These are phyloP conservation scores for Anisodus acutangulus DNA, from an alignment of 257 asterid species.

Conservation along the genomic window DNA sequence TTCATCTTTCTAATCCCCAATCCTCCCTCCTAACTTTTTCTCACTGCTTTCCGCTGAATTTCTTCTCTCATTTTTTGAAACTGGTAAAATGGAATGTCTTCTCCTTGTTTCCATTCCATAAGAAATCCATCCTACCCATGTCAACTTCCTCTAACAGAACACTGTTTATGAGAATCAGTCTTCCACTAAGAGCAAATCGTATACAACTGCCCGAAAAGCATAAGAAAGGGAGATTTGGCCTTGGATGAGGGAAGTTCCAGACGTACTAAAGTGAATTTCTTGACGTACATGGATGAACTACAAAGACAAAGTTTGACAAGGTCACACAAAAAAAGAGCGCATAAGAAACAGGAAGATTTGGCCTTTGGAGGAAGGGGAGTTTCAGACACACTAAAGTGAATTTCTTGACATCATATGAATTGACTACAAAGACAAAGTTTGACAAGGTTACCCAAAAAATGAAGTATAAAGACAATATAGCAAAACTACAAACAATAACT, in stretches of 20 bases:
- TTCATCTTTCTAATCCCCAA: neutral
- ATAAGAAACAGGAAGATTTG: neutral
- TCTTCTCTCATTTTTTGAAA: no score
- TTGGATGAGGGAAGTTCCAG: conserved; percentile 4
- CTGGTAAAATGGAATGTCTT: neutral
- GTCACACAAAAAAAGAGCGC: neutral
- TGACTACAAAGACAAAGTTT: neutral
- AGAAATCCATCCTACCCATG: neutral
- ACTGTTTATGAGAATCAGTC: neutral
- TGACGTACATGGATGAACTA: neutral
- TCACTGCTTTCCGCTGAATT: neutral
- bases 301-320: conserved; percentile 15
- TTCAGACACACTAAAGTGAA: neutral
- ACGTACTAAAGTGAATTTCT: neutral
- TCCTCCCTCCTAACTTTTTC: neutral
- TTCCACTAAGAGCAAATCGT: neutral
- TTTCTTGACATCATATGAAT: neutral
- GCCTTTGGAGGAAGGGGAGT: neutral
- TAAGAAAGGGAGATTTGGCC: neutral
- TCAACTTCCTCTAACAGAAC: neutral
- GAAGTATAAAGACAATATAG: neutral
- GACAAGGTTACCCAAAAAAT: neutral
- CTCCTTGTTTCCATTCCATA: neutral
- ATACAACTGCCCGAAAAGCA: neutral
- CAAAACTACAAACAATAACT: conserved; percentile 18